phyloP scores from a whole-genome alignment of 306 rosid species.

The Macrotyloma uniflorum region DNA sequence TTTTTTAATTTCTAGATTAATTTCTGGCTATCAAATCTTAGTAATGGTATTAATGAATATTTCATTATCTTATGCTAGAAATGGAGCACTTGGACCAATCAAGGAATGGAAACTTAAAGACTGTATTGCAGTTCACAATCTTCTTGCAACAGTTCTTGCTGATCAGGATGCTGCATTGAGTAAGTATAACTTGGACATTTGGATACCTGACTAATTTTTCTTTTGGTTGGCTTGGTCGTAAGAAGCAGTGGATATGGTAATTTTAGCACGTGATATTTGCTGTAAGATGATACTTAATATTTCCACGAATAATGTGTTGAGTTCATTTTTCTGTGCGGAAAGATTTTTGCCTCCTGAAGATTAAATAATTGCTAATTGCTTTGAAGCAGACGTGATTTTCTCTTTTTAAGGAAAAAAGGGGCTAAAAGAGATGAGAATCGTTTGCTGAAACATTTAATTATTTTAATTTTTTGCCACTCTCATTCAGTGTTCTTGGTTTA shows the following conservation, averaged over 20 bases:
- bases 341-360: not conserved
- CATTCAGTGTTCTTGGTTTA: not conserved
- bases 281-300: not conserved
- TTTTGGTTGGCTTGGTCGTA: slow-evolving; percentile 1
- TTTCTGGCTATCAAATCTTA: not conserved
- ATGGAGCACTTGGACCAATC: slow-evolving; percentile 75
- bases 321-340: not conserved
- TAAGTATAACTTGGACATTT: slow-evolving; percentile 45
- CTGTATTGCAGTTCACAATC: slow-evolving; percentile 74
- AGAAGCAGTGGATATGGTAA: not conserved
- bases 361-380: not conserved
- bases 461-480: not conserved
- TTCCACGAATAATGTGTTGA: not conserved
- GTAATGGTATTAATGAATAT: slow-evolving; percentile 16
- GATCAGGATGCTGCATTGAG: slow-evolving; percentile 74
- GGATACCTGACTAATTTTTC: not conserved
- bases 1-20: slow-evolving; percentile 25
- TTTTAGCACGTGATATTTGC: not conserved
- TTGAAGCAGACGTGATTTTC: not conserved
- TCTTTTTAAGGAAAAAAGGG: not conserved
- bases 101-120: slow-evolving; percentile 82
- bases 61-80: slow-evolving; percentile 46
- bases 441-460: slow-evolving; percentile 5
- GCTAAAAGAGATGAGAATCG: not conserved
- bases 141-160: slow-evolving; percentile 63